Evolutionary conservation across 1,284 basidiomycete species (phyloP).

Genomic region (Abortiporus biennis): DNA sequence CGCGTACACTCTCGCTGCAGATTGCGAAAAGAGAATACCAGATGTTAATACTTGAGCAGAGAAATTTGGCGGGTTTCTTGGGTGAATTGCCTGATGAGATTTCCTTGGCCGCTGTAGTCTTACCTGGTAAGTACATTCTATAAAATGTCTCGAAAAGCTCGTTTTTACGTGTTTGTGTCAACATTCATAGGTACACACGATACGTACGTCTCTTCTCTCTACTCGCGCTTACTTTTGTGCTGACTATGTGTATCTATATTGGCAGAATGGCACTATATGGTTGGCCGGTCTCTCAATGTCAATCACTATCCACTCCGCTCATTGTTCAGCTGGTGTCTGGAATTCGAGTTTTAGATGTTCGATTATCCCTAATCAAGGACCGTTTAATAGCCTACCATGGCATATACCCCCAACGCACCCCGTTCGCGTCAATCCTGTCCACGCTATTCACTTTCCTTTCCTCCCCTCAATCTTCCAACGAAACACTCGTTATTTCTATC

Average conservation of each 20-base stretch:
- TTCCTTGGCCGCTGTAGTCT: constrained; percentile 61
- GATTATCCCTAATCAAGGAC: constrained; percentile 62
- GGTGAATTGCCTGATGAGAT: constrained; percentile 60
- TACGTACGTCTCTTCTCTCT: constrained; percentile 39
- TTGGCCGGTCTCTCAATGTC: constrained; percentile 76
- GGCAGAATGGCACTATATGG: constrained; percentile 72
- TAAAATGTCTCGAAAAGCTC: too few species aligned
- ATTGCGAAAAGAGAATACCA: too few species aligned
- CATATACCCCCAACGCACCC: constrained; percentile 58
- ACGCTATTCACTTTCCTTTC: constrained; percentile 62
- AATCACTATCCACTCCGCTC: constrained; percentile 48
- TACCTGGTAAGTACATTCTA: constrained; percentile 56
- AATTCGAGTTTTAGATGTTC: constrained; percentile 77
- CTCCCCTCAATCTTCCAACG: constrained; percentile 45
- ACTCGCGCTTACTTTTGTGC: not conserved
- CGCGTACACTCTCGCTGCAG: too few species aligned
- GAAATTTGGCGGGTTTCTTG: constrained; percentile 56
- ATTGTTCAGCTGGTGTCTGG: constrained; percentile 56
- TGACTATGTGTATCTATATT: constrained; percentile 2
- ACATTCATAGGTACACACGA: constrained; percentile 57
- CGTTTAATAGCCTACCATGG: constrained; percentile 78
- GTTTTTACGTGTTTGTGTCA: not conserved
- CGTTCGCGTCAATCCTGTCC: constrained; percentile 60
- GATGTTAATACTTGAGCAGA: constrained; percentile 47
- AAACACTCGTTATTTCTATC: constrained; percentile 79